phyloP scores from a whole-genome alignment of 495 filamentous ascomycete species.

The Penicillium tannophilum region DNA sequence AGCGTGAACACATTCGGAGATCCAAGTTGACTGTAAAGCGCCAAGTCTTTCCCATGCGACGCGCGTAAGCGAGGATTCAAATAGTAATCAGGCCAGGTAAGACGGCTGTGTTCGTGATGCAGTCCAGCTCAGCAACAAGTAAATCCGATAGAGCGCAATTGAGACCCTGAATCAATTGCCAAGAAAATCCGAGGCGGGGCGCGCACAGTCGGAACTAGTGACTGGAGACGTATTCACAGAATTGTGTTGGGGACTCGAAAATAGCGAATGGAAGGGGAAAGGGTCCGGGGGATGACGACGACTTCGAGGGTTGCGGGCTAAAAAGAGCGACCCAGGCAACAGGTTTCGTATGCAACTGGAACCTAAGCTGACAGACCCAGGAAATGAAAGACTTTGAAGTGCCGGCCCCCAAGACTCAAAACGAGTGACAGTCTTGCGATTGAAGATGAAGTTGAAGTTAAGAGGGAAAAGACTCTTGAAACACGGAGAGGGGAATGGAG shows the following conservation, averaged over 20 bases:
- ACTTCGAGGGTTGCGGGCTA: not conserved
- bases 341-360: not conserved
- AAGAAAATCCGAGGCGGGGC: not conserved
- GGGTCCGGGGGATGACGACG: slow-evolving; percentile 10
- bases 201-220: not conserved
- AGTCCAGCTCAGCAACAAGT: slow-evolving; percentile 5
- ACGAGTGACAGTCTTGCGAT: slow-evolving; percentile 11
- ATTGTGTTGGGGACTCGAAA: not conserved
- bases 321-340: slow-evolving; percentile 12
- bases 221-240: not conserved
- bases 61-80: not conserved
- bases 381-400: not conserved
- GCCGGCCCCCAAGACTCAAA: not conserved
- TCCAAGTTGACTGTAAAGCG: not conserved
- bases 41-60: not conserved
- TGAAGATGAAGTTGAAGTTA: not conserved
- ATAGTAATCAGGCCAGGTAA: not conserved
- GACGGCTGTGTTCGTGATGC: not conserved
- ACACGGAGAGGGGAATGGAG: slow-evolving; percentile 23
- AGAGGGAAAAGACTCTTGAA: slow-evolving; percentile 18
- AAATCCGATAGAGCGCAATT: not conserved
- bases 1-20: slow-evolving; percentile 15
- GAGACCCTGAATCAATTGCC: not conserved
- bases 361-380: not conserved
- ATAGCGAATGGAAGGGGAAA: slow-evolving; percentile 8